Conservation (phyloP, 2,329 filamentous ascomycete genomes). For the Colletotrichum noveboracense region DNA sequence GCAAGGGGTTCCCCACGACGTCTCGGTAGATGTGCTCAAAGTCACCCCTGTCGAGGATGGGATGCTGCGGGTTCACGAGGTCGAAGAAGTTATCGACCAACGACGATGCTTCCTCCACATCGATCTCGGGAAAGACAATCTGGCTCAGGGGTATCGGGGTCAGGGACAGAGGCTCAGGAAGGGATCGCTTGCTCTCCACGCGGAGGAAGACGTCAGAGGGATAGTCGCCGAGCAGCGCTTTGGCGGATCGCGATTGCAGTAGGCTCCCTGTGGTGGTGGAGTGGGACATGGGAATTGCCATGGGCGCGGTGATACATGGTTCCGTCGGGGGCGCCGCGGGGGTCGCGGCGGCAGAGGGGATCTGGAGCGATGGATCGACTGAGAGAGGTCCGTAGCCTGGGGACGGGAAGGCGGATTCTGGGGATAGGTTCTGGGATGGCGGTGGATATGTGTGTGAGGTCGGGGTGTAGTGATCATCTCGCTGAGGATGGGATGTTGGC, state of each 20-base stretch:
- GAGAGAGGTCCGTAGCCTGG: background rate
- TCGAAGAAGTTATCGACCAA: background rate
- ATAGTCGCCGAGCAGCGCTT: background rate
- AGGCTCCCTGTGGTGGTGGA: background rate
- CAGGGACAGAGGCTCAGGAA: background rate
- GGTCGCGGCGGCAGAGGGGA: background rate
- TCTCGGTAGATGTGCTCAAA: background rate
- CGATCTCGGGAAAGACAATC: background rate
- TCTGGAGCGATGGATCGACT: background rate
- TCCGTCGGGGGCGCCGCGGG: background rate
- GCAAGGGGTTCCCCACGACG: background rate
- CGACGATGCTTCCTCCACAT: background rate
- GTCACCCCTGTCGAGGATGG: background rate
- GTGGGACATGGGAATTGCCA: background rate
- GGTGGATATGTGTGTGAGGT: background rate
- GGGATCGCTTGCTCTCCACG: background rate
- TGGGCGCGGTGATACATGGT: background rate
- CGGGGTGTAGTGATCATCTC: background rate
- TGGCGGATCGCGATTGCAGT: background rate
- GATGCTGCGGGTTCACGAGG: background rate
- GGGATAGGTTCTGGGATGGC: background rate
- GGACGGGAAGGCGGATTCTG: background rate
- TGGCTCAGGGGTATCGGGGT: background rate
- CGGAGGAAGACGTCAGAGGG: background rate
- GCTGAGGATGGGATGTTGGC: background rate